Conservation (phyloP, 2,329 filamentous ascomycete genomes). For the Exserohilum rostratum region DNA sequence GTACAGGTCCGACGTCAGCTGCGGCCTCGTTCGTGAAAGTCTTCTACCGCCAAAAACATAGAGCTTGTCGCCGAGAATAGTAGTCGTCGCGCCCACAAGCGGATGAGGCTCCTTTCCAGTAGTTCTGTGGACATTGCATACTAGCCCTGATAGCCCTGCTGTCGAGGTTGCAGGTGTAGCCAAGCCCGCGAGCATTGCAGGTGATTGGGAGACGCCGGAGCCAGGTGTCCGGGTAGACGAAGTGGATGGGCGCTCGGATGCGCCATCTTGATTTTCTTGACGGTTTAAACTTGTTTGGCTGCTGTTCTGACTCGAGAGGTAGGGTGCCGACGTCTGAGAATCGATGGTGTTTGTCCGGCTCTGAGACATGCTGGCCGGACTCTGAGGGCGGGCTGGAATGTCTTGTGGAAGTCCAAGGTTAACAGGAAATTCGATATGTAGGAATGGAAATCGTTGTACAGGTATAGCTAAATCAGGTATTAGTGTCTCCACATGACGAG, state of each 20-base stretch:
- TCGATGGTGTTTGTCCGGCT: conserved; percentile 56
- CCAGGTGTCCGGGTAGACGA: conserved; percentile 46
- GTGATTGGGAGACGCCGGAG: conserved; percentile 55
- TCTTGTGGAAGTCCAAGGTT: conserved; percentile 23
- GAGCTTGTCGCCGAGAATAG: conserved; percentile 90
- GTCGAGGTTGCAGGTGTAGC: conserved; percentile 52
- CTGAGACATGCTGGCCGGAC: conserved; percentile 51
- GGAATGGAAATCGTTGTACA: conserved; percentile 46
- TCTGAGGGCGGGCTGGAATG: conserved; percentile 29
- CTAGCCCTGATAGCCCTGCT: conserved; percentile 69
- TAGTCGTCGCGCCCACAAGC: conserved; percentile 92
- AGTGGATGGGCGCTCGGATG: conserved; percentile 42
- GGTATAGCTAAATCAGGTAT: conserved; percentile 55
- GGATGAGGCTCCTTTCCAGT: conserved; percentile 91
- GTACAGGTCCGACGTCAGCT: conserved; percentile 88
- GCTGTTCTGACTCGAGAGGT: conserved; percentile 52
- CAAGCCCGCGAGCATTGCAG: conserved; percentile 46
- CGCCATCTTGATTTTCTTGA: conserved; percentile 51
- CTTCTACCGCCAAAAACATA: conserved; percentile 95
- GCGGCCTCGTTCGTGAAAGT: conserved; percentile 80
- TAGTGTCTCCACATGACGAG: conserved; percentile 58
- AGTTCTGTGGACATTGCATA: conserved; percentile 76
- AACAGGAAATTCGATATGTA: conserved; percentile 38
- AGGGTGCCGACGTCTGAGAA: conserved; percentile 53
- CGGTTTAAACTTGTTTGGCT: conserved; percentile 55